These are phyloP conservation scores for Cordia subcordata DNA, from an alignment of 257 asterid genomes.

Conservation along the genomic window DNA sequence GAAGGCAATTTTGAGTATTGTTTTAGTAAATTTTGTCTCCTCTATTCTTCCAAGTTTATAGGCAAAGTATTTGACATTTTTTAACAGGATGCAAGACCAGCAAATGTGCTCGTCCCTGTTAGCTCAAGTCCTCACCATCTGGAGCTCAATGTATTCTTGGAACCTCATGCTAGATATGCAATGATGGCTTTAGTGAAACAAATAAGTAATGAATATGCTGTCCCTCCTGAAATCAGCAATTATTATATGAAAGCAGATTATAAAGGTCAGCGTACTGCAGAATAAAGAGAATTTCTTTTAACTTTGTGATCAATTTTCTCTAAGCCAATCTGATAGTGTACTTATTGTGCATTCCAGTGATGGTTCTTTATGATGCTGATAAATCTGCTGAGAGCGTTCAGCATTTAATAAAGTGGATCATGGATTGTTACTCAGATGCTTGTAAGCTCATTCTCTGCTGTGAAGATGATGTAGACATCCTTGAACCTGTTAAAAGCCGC, in stretches of 20 bases:
- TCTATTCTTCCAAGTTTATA: too few species aligned
- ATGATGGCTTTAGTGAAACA: slow-evolving; percentile 69
- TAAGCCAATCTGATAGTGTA: neutral
- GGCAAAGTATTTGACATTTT: neutral
- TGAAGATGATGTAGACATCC: slow-evolving; percentile 59
- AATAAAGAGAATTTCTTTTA: slow-evolving; percentile 1
- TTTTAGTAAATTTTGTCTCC: neutral
- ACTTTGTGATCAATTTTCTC: neutral
- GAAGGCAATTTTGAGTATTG: too few species aligned
- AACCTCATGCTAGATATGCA: slow-evolving; percentile 64
- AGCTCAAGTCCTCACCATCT: slow-evolving; percentile 81
- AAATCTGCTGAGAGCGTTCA: slow-evolving; percentile 77
- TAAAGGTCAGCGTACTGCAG: slow-evolving; percentile 42
- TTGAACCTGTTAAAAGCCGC: slow-evolving; percentile 60
- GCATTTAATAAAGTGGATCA: slow-evolving; percentile 76
- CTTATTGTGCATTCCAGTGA: slow-evolving; percentile 31
- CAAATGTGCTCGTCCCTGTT: slow-evolving; percentile 57
- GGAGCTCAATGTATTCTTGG: slow-evolving; percentile 61
- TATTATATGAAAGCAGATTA: slow-evolving; percentile 43
- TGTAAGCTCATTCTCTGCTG: slow-evolving; percentile 77
- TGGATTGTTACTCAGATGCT: slow-evolving; percentile 78
- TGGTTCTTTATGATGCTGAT: slow-evolving; percentile 73
- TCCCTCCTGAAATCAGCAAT: slow-evolving; percentile 61
- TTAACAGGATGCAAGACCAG: slow-evolving; percentile 59
- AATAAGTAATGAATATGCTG: slow-evolving; percentile 50